Evolutionary conservation across 306 rosid genomes (phyloP).

Genomic region (Prunus padus): DNA sequence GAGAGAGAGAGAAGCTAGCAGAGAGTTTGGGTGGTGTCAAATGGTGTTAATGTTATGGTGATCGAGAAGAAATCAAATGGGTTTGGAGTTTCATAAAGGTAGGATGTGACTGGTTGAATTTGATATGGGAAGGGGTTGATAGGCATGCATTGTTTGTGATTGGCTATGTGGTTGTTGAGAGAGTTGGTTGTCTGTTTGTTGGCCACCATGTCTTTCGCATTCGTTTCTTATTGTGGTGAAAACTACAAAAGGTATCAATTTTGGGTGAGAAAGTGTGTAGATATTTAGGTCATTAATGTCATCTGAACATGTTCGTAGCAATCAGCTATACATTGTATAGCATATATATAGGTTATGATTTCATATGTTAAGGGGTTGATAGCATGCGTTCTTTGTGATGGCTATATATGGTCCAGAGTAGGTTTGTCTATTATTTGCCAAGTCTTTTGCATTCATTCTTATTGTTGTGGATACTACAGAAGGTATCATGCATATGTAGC

Average conservation of each 20-base stretch:
- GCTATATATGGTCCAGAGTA: background rate
- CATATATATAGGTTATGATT: too few relatives aligned
- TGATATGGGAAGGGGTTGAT: background rate
- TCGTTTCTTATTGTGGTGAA: background rate
- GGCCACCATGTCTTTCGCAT: conserved; percentile 12
- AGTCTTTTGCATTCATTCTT: background rate
- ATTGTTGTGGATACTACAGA: background rate
- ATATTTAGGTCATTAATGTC: background rate
- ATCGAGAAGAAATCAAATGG: too few relatives aligned
- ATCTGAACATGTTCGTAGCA: background rate
- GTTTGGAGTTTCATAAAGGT: background rate
- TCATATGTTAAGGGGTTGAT: too few relatives aligned
- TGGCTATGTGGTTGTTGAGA: conserved; percentile 2
- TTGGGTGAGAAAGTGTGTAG: background rate
- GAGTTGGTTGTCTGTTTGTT: conserved; percentile 7
- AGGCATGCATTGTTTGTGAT: conserved; percentile 4
- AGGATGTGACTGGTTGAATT: background rate
- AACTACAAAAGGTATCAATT: background rate
- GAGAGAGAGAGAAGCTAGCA: background rate
- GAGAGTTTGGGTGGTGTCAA: background rate
- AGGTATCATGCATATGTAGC: background rate
- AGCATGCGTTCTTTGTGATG: background rate
- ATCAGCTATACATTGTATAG: background rate
- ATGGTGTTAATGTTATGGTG: background rate
- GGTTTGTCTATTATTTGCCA: background rate